A percentile compares a stretch with the other conserved stretches of the same genome.
These are phyloP conservation scores for Claviceps fusiformis DNA, from an alignment of 2,329 filamentous ascomycete species.

Conservation along the genomic window DNA sequence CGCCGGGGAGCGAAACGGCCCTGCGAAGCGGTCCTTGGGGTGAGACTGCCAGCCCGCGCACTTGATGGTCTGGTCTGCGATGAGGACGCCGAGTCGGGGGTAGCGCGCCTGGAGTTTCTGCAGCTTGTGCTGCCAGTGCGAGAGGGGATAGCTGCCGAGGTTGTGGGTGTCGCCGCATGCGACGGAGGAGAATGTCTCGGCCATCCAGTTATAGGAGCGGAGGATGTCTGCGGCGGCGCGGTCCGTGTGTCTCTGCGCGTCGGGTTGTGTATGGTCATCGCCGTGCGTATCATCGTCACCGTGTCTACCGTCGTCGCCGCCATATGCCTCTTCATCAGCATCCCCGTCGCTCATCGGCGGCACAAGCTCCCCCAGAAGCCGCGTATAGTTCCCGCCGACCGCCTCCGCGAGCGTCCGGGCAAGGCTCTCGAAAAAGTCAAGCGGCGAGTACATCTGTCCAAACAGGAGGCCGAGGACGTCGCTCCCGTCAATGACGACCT, in stretches of 20 bases:
- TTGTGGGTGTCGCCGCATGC: conserved; percentile 11
- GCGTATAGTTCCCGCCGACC: background rate
- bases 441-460: conserved; percentile 15
- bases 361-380: background rate
- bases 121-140: conserved; percentile 12
- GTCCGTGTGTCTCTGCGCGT: background rate
- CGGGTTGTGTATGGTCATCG: too few relatives aligned
- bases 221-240: background rate
- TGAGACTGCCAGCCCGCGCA: conserved; percentile 22
- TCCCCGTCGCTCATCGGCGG: background rate
- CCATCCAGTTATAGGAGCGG: background rate
- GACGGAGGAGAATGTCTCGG: background rate
- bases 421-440: conserved; percentile 8
- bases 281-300: background rate
- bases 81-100: conserved; percentile 12
- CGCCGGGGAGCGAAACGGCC: conserved; percentile 7
- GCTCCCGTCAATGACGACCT: conserved; percentile 13
- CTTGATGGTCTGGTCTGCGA: conserved; percentile 12
- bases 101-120: conserved; percentile 10
- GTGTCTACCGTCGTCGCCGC: background rate
- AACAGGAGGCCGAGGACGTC: conserved; percentile 10
- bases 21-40: conserved; percentile 21
- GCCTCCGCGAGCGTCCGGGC: conserved; percentile 2
- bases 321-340: background rate
- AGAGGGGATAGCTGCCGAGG: conserved; percentile 3